Percentiles rank a stretch among this genome's conserved stretches.
Conservation (phyloP, 495 filamentous ascomycete species). For the Aspergillus olivimuriae region DNA sequence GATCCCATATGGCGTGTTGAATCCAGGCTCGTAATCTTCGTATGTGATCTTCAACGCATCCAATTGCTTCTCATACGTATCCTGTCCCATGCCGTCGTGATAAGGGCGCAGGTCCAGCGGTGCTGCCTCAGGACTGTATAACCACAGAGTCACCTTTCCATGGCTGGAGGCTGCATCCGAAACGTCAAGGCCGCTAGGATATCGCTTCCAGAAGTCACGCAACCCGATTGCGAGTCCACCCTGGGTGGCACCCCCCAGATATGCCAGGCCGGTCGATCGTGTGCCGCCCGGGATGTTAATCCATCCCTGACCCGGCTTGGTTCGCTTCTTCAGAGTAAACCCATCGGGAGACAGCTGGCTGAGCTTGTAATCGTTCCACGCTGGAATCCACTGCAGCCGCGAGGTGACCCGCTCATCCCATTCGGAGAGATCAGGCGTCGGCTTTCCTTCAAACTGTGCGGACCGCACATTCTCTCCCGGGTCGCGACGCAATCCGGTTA, state of each 20-base stretch:
- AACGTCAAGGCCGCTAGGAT: constrained; percentile 42
- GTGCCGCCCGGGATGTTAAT: constrained; percentile 43
- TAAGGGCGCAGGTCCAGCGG: constrained; percentile 43
- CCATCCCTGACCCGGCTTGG: constrained; percentile 41
- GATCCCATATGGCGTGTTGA: constrained; percentile 41
- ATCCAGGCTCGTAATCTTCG: constrained; percentile 44
- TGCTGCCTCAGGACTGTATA: constrained; percentile 41
- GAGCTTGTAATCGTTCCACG: constrained; percentile 43
- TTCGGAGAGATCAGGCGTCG: constrained; percentile 19
- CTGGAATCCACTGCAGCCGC: constrained; percentile 36
- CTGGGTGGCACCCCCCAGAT: constrained; percentile 37
- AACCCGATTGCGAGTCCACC: constrained; percentile 43
- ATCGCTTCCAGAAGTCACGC: constrained; percentile 47
- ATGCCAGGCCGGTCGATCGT: constrained; percentile 37
- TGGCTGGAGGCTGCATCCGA: constrained; percentile 27
- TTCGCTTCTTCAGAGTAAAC: constrained; percentile 45
- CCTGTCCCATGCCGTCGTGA: constrained; percentile 41
- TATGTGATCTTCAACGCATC: constrained; percentile 50
- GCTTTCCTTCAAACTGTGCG: constrained; percentile 29
- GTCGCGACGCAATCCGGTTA: constrained; percentile 36
- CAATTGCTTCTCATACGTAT: constrained; percentile 40
- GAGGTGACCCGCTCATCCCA: constrained; percentile 32
- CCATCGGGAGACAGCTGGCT: constrained; percentile 43
- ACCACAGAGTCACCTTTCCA: constrained; percentile 40
- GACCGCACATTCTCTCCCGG: constrained; percentile 24